These are phyloP conservation scores for Penicillium sp. DNA, from an alignment of 2,329 filamentous ascomycete genomes.

Conservation along the genomic window DNA sequence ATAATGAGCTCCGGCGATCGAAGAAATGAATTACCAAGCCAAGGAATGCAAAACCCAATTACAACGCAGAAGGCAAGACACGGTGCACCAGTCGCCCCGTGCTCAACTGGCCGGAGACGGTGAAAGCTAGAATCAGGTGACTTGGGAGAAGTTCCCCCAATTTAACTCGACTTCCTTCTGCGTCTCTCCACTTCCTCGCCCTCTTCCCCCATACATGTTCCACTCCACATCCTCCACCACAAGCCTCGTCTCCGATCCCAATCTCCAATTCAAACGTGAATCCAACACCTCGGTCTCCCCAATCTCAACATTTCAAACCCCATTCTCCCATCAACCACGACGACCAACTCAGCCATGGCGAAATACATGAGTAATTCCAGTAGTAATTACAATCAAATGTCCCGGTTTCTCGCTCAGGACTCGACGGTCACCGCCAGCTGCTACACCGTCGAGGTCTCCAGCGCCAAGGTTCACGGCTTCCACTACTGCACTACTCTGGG, in stretches of 20 bases:
- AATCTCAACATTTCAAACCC: background rate
- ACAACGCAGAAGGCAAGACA: background rate
- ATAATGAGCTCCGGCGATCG: background rate
- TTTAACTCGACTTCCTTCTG: conserved; percentile 1
- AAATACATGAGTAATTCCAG: conserved; percentile 67
- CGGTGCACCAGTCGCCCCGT: background rate
- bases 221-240: conserved; percentile 3
- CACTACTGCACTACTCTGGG: conserved; percentile 95
- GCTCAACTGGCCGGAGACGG: background rate
- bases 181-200: background rate
- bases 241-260: conserved; percentile 1
- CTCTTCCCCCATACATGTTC: conserved; percentile 3
- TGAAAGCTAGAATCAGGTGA: conserved; percentile 15
- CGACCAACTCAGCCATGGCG: conserved; percentile 32
- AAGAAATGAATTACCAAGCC: background rate
- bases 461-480: conserved; percentile 74
- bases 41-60: background rate
- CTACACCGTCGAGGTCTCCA: conserved; percentile 75
- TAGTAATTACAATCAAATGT: conserved; percentile 66
- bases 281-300: background rate
- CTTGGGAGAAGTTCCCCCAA: conserved; percentile 5
- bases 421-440: conserved; percentile 83
- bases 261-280: background rate
- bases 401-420: conserved; percentile 57
- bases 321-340: conserved; percentile 11